A percentile compares a stretch with the other conserved stretches of the same genome.
Evolutionary conservation across 495 filamentous ascomycete species (phyloP).

Genomic region (Annulohypoxylon maeteangense): DNA sequence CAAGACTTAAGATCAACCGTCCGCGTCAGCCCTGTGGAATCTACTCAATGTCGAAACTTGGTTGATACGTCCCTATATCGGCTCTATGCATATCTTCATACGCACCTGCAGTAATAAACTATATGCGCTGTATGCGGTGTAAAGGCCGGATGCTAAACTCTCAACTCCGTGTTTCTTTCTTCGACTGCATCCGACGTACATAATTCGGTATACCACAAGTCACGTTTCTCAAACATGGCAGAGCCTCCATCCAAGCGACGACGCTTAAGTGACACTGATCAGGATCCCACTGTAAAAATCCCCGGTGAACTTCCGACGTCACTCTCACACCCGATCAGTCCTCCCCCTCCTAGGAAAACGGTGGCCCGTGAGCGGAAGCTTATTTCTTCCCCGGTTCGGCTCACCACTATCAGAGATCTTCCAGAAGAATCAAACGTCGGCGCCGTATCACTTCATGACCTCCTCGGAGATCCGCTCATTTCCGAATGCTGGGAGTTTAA

Average conservation of each 20-base stretch:
- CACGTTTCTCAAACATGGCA: slow-evolving; percentile 26
- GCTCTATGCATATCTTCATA: slow-evolving; percentile 14
- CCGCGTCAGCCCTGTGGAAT: slow-evolving; percentile 36
- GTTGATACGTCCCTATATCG: slow-evolving; percentile 10
- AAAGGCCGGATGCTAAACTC: neutral
- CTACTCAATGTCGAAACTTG: slow-evolving; percentile 9
- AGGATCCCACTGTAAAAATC: neutral
- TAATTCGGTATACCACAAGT: neutral
- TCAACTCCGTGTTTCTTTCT: neutral
- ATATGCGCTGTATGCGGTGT: neutral
- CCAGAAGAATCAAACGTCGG: slow-evolving; percentile 70
- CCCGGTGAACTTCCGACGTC: slow-evolving; percentile 33
- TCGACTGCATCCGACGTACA: neutral
- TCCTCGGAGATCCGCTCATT: slow-evolving; percentile 85
- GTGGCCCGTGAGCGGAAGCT: slow-evolving; percentile 28
- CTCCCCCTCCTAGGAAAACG: slow-evolving; percentile 55
- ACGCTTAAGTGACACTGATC: slow-evolving; percentile 18
- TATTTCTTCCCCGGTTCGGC: slow-evolving; percentile 72
- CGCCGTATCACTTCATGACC: slow-evolving; percentile 72
- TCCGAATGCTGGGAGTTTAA: slow-evolving; percentile 92
- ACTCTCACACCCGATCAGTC: slow-evolving; percentile 54
- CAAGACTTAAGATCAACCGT: slow-evolving; percentile 16
- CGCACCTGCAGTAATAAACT: neutral
- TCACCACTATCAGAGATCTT: slow-evolving; percentile 77
- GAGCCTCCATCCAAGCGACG: slow-evolving; percentile 42